phyloP scores from a whole-genome alignment of 441 rosid species.

The Brassica hybrid region DNA sequence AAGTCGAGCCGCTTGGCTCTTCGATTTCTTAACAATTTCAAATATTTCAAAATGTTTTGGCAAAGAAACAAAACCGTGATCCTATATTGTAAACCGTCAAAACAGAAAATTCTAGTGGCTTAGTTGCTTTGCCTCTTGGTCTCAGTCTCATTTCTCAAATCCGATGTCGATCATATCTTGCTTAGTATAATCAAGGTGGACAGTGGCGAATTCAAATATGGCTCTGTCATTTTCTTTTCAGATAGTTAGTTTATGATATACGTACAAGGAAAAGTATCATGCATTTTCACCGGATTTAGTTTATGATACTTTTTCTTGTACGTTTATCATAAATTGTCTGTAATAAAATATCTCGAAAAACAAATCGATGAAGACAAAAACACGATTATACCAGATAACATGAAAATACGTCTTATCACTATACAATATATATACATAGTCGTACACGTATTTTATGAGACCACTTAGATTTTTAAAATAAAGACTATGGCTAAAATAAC shows the following conservation, averaged over 20 bases:
- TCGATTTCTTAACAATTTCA: neutral
- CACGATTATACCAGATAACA: too few relatives aligned
- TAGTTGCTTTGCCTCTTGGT: neutral
- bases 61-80: conserved; percentile 3
- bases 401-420: too few relatives aligned
- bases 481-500: neutral
- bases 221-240: neutral
- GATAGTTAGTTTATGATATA: neutral
- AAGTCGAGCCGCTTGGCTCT: neutral
- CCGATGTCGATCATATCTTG: neutral
- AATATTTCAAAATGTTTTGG: neutral
- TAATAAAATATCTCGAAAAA: too few relatives aligned
- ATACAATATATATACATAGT: neutral
- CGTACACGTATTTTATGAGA: neutral
- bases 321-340: neutral
- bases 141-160: neutral
- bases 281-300: neutral
- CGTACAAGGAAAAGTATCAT: too few relatives aligned
- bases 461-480: neutral
- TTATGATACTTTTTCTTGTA: neutral
- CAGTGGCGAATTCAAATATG: neutral
- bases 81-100: neutral
- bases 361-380: too few relatives aligned
- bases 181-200: neutral
- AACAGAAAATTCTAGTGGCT: neutral